These are phyloP conservation scores for Boletus rubroflammeus DNA, from an alignment of 768 basidiomycete genomes.

Conservation along the genomic window DNA sequence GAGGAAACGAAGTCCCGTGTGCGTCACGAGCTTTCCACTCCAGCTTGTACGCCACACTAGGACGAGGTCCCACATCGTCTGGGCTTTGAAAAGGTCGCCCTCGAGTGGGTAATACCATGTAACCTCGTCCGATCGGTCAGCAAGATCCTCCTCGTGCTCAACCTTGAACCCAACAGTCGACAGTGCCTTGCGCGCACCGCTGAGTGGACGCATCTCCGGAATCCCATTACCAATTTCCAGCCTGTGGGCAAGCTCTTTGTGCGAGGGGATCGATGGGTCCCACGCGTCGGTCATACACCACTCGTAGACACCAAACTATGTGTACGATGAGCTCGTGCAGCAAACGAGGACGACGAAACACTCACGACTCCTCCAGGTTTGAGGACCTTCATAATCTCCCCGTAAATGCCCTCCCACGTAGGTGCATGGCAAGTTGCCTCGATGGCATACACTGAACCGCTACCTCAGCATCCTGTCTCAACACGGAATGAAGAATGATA, in stretches of 20 bases:
- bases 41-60: slow-evolving; percentile 89
- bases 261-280: slow-evolving; percentile 80
- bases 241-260: slow-evolving; percentile 87
- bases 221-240: slow-evolving; percentile 97
- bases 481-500: slow-evolving; percentile 2
- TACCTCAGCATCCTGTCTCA: neutral
- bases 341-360: slow-evolving; percentile 13
- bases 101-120: slow-evolving; percentile 98
- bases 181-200: slow-evolving; percentile 70
- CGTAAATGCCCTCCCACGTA: slow-evolving; percentile 92
- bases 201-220: slow-evolving; percentile 89
- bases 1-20: slow-evolving; percentile 69
- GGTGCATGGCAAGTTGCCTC: slow-evolving; percentile 98
- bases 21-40: slow-evolving; percentile 81
- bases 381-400: slow-evolving; percentile 87
- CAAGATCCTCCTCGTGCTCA: slow-evolving; percentile 91
- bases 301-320: slow-evolving; percentile 94
- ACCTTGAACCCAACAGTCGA: slow-evolving; percentile 82
- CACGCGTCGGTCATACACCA: slow-evolving; percentile 98
- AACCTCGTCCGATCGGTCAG: slow-evolving; percentile 70
- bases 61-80: slow-evolving; percentile 89
- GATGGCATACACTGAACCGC: slow-evolving; percentile 78
- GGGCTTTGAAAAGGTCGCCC: slow-evolving; percentile 88
- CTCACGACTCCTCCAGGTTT: slow-evolving; percentile 94
- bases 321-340: slow-evolving; percentile 1